Evolutionary conservation across 441 rosid genomes (phyloP), one percentile per base, ranked within the genome.

Genomic region (Erodium moschatum): DNA sequence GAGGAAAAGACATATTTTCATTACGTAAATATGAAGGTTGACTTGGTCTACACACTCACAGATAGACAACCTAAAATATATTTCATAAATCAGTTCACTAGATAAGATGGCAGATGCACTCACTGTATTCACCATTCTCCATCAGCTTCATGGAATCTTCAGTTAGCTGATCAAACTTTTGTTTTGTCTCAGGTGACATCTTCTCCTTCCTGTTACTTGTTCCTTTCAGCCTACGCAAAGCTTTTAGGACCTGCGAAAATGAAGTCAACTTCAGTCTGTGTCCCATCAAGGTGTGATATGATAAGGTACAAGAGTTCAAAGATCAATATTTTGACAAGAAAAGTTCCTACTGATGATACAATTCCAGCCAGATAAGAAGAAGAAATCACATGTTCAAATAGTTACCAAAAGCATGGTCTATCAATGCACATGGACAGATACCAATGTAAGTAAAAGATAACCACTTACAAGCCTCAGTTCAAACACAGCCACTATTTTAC

Each of bases 181-280:
- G 81, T 77, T 89, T 88, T 0, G 87, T 86, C 79, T 88, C 91
- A 61, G 86, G 70, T 3, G 90, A 78, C 97, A 91, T 94, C 77
- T 86, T 94, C 76, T 83, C 93, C 78, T 88, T 94, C 77, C 82
- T 87, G 74, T 84, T 85, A 74, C 73, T 86, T 68, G 81, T 78
- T 67, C 99, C 99, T 78, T 94, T 94, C 80, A 94, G 78, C 84
- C 99, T 87, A 74, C 87, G 86, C 73, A 91, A 79, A 50, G 97
- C 99, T 82, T 84, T 90, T 70, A 86, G 77, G 70, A 94, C 94
- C 99, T 94, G 72, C 67, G 73, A 70, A 58, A 69, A 38, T 42
- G 29, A 54, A 31, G 68, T 29, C 70, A 31, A 64, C 56, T 76
- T 72, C 60, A 71, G 20, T 3, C 62, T 56, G 62, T 18, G 62